Conservation (phyloP, 306 rosid species). For the Trifolium subterraneum region DNA sequence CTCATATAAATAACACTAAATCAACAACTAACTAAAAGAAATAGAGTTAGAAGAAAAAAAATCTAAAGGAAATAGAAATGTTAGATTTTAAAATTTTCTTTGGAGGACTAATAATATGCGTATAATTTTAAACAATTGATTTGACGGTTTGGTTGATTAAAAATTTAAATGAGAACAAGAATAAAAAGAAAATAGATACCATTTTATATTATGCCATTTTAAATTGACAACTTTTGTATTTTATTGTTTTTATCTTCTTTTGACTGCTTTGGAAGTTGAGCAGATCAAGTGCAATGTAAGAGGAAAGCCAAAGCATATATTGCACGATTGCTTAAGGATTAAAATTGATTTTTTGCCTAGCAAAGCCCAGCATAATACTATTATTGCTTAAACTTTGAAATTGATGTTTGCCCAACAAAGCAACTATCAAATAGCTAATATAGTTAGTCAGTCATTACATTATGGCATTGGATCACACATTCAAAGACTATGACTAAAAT, state of each 20-base stretch:
- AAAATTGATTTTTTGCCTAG: slow-evolving; percentile 23
- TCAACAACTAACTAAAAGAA: no score
- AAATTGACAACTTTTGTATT: background rate
- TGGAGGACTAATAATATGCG: no score
- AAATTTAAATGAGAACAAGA: background rate
- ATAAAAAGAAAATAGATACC: background rate
- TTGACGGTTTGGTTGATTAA: background rate
- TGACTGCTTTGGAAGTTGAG: slow-evolving; percentile 31
- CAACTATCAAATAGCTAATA: slow-evolving; percentile 13
- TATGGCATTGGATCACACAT: slow-evolving; percentile 24
- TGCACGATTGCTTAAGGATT: slow-evolving; percentile 18
- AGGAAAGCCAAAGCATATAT: slow-evolving; percentile 10
- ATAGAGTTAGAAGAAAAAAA: no score
- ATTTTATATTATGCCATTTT: background rate
- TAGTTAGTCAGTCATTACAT: slow-evolving; percentile 12
- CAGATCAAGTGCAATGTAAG: slow-evolving; percentile 25
- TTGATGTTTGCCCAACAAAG: slow-evolving; percentile 29
- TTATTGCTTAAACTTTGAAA: slow-evolving; percentile 10
- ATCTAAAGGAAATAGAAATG: no score
- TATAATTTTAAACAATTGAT: no score
- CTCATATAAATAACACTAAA: no score
- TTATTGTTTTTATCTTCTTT: background rate
- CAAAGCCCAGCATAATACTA: slow-evolving; percentile 8
- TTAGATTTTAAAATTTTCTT: no score
- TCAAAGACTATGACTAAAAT: background rate